A percentile compares a stretch with the other conserved stretches of the same genome.
Evolutionary conservation across 2,329 filamentous ascomycete genomes (phyloP).

Genomic region (Pseudogymnoascus sp.): DNA sequence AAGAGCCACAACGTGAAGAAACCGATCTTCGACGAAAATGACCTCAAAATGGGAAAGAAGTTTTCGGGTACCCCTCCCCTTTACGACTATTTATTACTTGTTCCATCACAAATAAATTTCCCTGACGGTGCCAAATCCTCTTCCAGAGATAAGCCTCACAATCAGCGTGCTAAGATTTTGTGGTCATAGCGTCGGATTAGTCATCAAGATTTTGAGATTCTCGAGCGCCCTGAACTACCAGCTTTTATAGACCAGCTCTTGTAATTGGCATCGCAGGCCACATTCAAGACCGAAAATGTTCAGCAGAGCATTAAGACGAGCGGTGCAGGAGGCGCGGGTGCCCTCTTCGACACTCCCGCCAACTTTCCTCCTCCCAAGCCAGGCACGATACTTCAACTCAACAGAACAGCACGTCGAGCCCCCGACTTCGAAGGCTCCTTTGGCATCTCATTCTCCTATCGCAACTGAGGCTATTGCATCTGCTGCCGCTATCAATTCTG

Average conservation of each 20-base stretch:
- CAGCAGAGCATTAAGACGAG: conserved; percentile 50
- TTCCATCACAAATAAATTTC: conserved; percentile 82
- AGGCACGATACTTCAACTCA: conserved; percentile 37
- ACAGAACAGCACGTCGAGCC: conserved; percentile 41
- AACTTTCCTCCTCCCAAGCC: conserved; percentile 40
- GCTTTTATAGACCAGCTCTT: not conserved
- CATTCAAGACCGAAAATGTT: conserved; percentile 20
- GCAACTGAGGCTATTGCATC: conserved; percentile 7
- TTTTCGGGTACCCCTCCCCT: conserved; percentile 51
- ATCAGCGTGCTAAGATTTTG: conserved; percentile 1
- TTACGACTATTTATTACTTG: conserved; percentile 48
- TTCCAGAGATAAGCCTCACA: conserved; percentile 50
- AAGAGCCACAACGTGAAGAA: not conserved
- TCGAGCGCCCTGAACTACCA: conserved; percentile 6
- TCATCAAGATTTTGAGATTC: conserved; percentile 8
- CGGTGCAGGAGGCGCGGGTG: conserved; percentile 50
- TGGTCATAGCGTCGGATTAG: not conserved
- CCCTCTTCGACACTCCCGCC: conserved; percentile 35
- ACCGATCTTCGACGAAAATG: not conserved
- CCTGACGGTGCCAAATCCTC: conserved; percentile 77
- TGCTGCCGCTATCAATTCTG: conserved; percentile 7
- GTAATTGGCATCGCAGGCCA: conserved; percentile 2
- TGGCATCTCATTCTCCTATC: conserved; percentile 8
- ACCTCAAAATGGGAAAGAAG: not conserved
- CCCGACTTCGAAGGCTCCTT: conserved; percentile 15